phyloP scores from a whole-genome alignment of 345 rosid species.

The Eucalyptus coolabah region DNA sequence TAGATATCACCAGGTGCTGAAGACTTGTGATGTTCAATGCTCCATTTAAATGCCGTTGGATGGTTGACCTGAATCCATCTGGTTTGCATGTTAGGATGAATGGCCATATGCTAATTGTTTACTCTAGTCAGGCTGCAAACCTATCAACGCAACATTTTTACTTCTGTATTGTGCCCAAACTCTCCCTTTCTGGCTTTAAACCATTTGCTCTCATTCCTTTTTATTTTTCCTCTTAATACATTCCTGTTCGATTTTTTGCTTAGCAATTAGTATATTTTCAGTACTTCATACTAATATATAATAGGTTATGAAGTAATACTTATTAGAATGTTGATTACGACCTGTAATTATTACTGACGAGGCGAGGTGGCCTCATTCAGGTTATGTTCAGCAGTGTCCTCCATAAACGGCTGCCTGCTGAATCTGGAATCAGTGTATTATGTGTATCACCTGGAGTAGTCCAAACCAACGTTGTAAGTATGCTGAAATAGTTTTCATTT shows the following conservation, averaged over 20 bases:
- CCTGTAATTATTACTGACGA: not conserved
- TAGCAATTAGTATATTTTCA: not conserved
- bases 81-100: not conserved
- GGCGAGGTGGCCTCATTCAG: conserved; percentile 33
- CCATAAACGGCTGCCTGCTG: conserved; percentile 75
- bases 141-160: not conserved
- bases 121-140: not conserved
- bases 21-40: not conserved
- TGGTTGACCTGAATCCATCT: not conserved
- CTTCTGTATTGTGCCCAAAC: not conserved
- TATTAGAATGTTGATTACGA: not conserved
- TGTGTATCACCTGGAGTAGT: conserved; percentile 92
- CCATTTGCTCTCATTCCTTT: not conserved
- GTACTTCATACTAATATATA: not conserved
- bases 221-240: not conserved
- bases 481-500: not conserved
- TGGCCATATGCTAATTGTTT: not conserved
- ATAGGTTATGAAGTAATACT: not conserved
- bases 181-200: not conserved
- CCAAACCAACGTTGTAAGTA: conserved; percentile 89
- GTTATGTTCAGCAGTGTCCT: conserved; percentile 91
- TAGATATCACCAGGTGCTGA: not conserved
- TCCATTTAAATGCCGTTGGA: not conserved
- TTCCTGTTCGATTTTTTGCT: not conserved
- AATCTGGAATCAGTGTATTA: conserved; percentile 75